These are phyloP conservation scores for Beverwykella pulmonaria DNA, from an alignment of 495 filamentous ascomycete genomes.

Conservation along the genomic window DNA sequence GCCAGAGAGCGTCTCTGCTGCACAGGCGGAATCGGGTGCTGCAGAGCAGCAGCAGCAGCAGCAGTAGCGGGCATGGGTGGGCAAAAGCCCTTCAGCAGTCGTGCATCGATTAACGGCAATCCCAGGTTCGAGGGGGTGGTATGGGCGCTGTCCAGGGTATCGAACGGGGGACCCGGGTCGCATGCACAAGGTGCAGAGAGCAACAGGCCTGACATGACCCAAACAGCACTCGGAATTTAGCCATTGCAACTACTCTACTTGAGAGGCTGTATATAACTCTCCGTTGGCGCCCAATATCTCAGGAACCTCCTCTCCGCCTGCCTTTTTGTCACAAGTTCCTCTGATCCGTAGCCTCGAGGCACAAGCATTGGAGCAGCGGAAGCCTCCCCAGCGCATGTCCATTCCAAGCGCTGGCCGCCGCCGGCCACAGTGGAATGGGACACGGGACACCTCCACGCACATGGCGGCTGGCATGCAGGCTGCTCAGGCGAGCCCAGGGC, in stretches of 20 bases:
- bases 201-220: slow-evolving; percentile 32
- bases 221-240: slow-evolving; percentile 36
- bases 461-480: slow-evolving; percentile 33
- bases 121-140: slow-evolving; percentile 37
- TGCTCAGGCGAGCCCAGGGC: slow-evolving; percentile 4
- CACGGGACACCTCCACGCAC: slow-evolving; percentile 34
- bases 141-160: slow-evolving; percentile 31
- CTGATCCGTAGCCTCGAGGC: slow-evolving; percentile 36
- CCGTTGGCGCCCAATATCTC: slow-evolving; percentile 39
- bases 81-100: slow-evolving; percentile 18
- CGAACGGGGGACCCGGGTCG: slow-evolving; percentile 33
- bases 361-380: slow-evolving; percentile 25
- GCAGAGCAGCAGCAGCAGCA: too few relatives aligned
- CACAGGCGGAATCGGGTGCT: too few relatives aligned
- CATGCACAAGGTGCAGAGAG: slow-evolving; percentile 27
- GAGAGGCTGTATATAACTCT: slow-evolving; percentile 38
- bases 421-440: slow-evolving; percentile 22
- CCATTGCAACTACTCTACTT: slow-evolving; percentile 38
- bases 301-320: slow-evolving; percentile 18
- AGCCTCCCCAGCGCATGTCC: neutral
- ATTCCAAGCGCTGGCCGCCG: slow-evolving; percentile 6
- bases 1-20: too few relatives aligned
- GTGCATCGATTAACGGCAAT: slow-evolving; percentile 37
- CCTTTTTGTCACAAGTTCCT: slow-evolving; percentile 31
- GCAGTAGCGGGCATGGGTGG: slow-evolving; percentile 31